Conservation (phyloP, 371 early-diverging fungal genomes). For the Mucor indicus region DNA sequence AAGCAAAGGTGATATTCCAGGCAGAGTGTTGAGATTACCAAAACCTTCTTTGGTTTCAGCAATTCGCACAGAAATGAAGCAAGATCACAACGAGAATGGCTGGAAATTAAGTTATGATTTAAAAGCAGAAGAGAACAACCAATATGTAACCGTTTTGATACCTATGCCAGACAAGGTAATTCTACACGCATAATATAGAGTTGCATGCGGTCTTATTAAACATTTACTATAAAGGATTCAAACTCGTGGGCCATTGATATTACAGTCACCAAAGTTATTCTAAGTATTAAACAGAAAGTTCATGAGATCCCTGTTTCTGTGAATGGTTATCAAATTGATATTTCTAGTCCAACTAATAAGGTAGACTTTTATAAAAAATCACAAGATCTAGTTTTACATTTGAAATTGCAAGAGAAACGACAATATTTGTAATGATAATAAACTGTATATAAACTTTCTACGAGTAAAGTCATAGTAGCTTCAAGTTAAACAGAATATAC, state of each 20-base stretch:
- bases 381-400: constrained; percentile 22
- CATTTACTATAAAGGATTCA: constrained; percentile 20
- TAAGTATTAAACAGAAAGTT: constrained; percentile 6
- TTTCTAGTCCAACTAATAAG: constrained; percentile 11
- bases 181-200: too few relatives aligned
- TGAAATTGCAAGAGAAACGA: constrained; percentile 13
- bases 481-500: too few relatives aligned
- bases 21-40: constrained; percentile 54
- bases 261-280: constrained; percentile 22
- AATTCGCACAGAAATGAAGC: neutral
- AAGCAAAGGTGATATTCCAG: constrained; percentile 59
- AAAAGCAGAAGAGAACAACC: constrained; percentile 9
- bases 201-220: too few relatives aligned
- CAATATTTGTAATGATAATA: constrained; percentile 19
- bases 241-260: constrained; percentile 33
- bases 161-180: constrained; percentile 35
- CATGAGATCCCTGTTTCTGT: constrained; percentile 12
- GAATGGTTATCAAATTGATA: constrained; percentile 12
- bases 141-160: constrained; percentile 28
- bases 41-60: constrained; percentile 29
- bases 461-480: too few relatives aligned
- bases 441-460: neutral
- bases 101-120: constrained; percentile 1
- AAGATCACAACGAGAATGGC: neutral
- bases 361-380: constrained; percentile 29